Evolutionary conservation across 257 asterid species (phyloP), one percentile per base, ranked within the genome.

Genomic region (Capsicum pubescens): DNA sequence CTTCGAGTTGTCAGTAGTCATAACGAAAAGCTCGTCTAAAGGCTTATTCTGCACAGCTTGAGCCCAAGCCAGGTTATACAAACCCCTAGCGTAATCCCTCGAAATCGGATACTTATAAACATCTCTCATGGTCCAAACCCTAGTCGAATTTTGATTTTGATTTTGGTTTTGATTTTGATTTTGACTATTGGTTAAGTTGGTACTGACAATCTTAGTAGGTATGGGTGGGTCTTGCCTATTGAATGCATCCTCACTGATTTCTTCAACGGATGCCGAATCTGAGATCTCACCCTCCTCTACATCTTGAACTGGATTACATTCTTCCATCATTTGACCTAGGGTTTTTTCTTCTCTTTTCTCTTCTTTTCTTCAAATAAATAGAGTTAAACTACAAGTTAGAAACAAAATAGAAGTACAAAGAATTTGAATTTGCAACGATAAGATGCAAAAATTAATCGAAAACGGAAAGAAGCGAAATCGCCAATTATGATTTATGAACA

Each of bases 241-340:
- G 89, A 96, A 94, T 79, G 79, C 90, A 67, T 91, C 95, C 83
- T 91, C 94, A n/a, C 88, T 89, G 67, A 94, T 93, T 87, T 94
- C 98, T 89, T 93, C 98, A 16, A 92, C 87, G 56, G 97, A 97
- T 64, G 94, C 94, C 55, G 98, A 91, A 91, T 93, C 98, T 21
- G 99, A 94, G 92, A 92, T 93, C 94, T 96, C 98, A 32, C 98
- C 98, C 84, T 96, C 99, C 90, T 94, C 97, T 57, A 90, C 98
- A 61, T 94, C 98, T 32, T 81, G 89, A 86, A 87, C 87, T 79
- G 79, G 39, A 77, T 86, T 83, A 87, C 91, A 92, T 86, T 92
- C 94, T 81, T 85, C 90, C 88, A 89, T 93, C 96, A 92, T 90
- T 15, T 76, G 78, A 63, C 14, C 86, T 78, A 87, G 88, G 88